Percentiles rank a stretch among this genome's conserved stretches.
phyloP scores from a whole-genome alignment of 352 stramenopile genomes.

The Pythium brassicae region DNA sequence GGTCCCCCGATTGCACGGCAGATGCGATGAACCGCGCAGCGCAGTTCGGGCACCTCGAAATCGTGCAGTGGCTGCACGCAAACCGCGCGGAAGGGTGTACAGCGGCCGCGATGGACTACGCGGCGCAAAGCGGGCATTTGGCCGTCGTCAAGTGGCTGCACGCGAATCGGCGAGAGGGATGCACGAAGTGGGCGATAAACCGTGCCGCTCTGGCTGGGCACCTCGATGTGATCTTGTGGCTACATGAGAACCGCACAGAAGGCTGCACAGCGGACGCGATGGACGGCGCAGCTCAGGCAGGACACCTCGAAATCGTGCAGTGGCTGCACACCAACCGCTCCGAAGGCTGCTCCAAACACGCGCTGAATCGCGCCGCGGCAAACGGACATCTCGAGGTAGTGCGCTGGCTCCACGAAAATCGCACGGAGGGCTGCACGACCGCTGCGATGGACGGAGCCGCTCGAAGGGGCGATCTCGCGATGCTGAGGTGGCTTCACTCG shows the following conservation, averaged over 20 bases:
- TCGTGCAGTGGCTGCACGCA: constrained; percentile 4
- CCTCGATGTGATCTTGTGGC: constrained; percentile 1
- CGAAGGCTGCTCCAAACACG: constrained; percentile 6
- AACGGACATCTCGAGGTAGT: constrained; percentile 6
- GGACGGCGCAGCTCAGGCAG: background rate
- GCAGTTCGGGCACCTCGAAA: constrained; percentile 4
- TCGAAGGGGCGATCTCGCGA: constrained; percentile 1
- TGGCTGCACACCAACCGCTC: constrained; percentile 4
- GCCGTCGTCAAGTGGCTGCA: constrained; percentile 4
- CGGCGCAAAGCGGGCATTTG: constrained; percentile 2
- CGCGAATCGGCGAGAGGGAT: constrained; percentile 4
- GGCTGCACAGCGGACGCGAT: constrained; percentile 4
- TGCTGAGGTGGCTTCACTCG: constrained; percentile 9
- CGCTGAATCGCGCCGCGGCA: constrained; percentile 5
- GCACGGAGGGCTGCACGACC: constrained; percentile 4
- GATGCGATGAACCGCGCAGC: constrained; percentile 10
- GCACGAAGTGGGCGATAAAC: constrained; percentile 10
- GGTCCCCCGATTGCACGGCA: constrained; percentile 1
- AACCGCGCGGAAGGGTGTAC: constrained; percentile 3
- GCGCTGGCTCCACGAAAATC: constrained; percentile 4
- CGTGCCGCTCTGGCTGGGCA: constrained; percentile 3
- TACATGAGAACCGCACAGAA: constrained; percentile 6
- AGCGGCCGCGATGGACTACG: constrained; percentile 4
- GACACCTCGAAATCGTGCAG: constrained; percentile 2
- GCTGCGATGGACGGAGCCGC: constrained; percentile 7